phyloP scores from a whole-genome alignment of 2,329 filamentous ascomycete genomes.

The Cytospora piceae region DNA sequence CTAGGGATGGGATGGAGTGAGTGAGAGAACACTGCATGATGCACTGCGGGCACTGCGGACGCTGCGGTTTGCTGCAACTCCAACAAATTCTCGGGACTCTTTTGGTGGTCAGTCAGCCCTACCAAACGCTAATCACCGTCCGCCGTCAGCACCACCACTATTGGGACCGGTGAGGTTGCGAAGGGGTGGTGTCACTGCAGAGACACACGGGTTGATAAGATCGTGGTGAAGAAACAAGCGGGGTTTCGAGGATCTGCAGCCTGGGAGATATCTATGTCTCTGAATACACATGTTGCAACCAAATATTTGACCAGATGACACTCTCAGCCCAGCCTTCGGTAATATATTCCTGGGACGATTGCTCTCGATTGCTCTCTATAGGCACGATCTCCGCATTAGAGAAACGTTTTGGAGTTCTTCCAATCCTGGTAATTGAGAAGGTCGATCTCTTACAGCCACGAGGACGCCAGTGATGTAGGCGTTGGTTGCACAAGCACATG shows the following conservation, averaged over 20 bases:
- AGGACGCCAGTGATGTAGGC: neutral
- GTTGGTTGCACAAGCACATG: neutral
- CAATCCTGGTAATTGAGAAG: neutral
- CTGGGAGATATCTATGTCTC: neutral
- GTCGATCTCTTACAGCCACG: slow-evolving; percentile 3
- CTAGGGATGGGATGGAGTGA: too few species aligned
- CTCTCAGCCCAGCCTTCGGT: neutral
- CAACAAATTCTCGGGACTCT: neutral
- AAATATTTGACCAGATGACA: neutral
- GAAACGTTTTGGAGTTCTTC: neutral
- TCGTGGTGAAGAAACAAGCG: neutral
- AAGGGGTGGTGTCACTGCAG: neutral
- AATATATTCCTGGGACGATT: neutral
- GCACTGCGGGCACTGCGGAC: neutral
- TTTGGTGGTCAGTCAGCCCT: slow-evolving; percentile 2
- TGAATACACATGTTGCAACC: neutral
- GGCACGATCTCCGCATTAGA: neutral
- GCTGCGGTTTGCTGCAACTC: neutral
- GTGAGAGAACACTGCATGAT: neutral
- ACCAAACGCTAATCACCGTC: neutral
- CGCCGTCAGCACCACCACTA: neutral
- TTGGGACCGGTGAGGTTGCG: neutral
- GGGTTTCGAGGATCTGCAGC: neutral
- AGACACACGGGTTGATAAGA: neutral
- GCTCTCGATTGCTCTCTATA: neutral